phyloP scores from a whole-genome alignment of 768 basidiomycete genomes.

The Auricularia auricula-judae region DNA sequence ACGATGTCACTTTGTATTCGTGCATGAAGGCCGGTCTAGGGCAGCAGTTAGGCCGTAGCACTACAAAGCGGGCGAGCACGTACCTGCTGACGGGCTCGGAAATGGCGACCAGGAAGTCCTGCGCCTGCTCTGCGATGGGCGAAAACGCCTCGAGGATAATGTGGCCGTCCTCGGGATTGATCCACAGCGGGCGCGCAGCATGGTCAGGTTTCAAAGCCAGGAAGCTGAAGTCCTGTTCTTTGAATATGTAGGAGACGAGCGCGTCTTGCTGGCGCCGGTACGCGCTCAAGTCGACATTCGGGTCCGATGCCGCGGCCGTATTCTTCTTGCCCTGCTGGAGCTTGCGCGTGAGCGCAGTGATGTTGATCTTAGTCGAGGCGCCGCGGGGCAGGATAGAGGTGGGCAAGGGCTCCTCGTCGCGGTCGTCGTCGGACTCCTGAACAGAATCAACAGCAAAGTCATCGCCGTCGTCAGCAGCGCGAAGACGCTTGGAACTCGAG shows the following conservation, averaged over 20 bases:
- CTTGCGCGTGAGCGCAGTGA: constrained; percentile 73
- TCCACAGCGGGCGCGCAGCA: constrained; percentile 88
- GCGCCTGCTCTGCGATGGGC: constrained; percentile 94
- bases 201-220: constrained; percentile 87
- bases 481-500: constrained; percentile 28
- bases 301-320: neutral
- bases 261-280: constrained; percentile 5
- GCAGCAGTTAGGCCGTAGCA: constrained; percentile 1
- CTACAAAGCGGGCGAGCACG: constrained; percentile 22
- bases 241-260: constrained; percentile 25
- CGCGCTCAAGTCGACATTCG: neutral
- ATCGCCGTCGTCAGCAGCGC: constrained; percentile 31
- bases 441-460: constrained; percentile 50
- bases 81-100: constrained; percentile 98
- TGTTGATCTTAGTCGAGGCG: constrained; percentile 54
- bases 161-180: constrained; percentile 80
- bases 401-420: constrained; percentile 13
- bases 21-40: constrained; percentile 91
- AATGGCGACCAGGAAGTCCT: constrained; percentile 96
- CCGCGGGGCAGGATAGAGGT: constrained; percentile 43
- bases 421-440: constrained; percentile 40
- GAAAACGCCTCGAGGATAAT: constrained; percentile 98
- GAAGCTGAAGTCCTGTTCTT: constrained; percentile 78
- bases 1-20: constrained; percentile 97
- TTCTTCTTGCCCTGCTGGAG: constrained; percentile 45